A percentile compares a stretch with the other conserved stretches of the same genome.
phyloP scores from a whole-genome alignment of 2,329 filamentous ascomycete genomes.

The Fusarium sp. region DNA sequence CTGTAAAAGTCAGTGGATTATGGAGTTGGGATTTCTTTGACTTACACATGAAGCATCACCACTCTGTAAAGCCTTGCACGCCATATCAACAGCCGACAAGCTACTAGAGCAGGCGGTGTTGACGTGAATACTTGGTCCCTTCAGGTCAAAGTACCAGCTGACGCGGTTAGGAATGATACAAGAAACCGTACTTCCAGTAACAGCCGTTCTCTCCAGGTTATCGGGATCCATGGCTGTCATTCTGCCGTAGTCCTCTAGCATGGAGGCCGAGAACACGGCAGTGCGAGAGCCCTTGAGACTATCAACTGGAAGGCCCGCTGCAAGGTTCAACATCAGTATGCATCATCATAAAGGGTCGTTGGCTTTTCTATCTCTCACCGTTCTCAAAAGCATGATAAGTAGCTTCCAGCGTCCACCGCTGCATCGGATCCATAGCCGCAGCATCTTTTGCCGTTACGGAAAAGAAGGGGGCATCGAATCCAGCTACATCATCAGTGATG shows the following conservation, averaged over 20 bases:
- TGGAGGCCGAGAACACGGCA: slow-evolving; percentile 54
- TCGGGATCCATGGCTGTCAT: slow-evolving; percentile 53
- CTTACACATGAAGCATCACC: slow-evolving; percentile 51
- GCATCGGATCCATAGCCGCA: slow-evolving; percentile 53
- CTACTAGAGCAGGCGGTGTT: slow-evolving; percentile 39
- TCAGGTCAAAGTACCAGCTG: slow-evolving; percentile 53
- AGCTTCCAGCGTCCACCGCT: slow-evolving; percentile 51
- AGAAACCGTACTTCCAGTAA: slow-evolving; percentile 32
- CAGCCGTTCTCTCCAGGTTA: slow-evolving; percentile 47
- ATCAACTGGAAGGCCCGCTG: slow-evolving; percentile 50
- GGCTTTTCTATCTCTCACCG: slow-evolving; percentile 23
- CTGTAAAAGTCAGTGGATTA: background rate
- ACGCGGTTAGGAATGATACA: slow-evolving; percentile 55
- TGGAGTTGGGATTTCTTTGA: rapidly evolving
- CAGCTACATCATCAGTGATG: slow-evolving; percentile 47
- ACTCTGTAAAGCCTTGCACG: slow-evolving; percentile 55
- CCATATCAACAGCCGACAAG: slow-evolving; percentile 34
- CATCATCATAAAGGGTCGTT: too few species aligned
- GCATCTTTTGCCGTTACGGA: slow-evolving; percentile 28
- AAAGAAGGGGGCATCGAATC: slow-evolving; percentile 58
- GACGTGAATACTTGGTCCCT: slow-evolving; percentile 32
- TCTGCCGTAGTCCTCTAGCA: slow-evolving; percentile 53
- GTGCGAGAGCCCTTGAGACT: slow-evolving; percentile 48
- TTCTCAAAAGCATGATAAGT: slow-evolving; percentile 54
- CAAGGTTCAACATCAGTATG: background rate